phyloP scores from a whole-genome alignment of 139 green algal species.

The Chlamydomonas eustigma region DNA sequence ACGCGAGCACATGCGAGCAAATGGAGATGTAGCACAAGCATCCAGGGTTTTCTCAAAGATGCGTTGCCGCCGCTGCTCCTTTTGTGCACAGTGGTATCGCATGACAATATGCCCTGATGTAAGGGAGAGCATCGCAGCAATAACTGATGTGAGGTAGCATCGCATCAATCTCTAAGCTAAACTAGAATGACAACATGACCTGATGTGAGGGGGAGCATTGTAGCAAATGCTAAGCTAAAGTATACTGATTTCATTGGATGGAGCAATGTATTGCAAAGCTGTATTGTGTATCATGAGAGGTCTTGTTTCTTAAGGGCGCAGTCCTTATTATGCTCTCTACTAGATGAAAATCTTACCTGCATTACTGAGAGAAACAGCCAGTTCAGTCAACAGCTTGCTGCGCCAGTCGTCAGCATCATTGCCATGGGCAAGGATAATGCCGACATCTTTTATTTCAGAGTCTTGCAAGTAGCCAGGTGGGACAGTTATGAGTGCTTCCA shows the following conservation, averaged over 20 bases:
- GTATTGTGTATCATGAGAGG: no score
- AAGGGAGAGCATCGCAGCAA: no score
- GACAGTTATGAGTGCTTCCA: slow-evolving; percentile 45
- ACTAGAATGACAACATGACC: no score
- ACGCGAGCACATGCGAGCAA: slow-evolving; percentile 38
- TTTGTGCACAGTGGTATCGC: slow-evolving; percentile 49
- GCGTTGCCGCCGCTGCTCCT: slow-evolving; percentile 58
- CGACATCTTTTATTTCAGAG: slow-evolving; percentile 36
- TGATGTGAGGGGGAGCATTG: no score
- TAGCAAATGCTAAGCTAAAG: no score
- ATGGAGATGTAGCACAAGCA: slow-evolving; percentile 53
- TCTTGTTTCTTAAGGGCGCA: no score
- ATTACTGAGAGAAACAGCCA: slow-evolving; percentile 39
- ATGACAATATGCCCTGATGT: slow-evolving; percentile 57
- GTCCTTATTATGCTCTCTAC: no score
- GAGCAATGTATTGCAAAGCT: no score
- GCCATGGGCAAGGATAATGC: slow-evolving; percentile 64
- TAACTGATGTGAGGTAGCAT: no score
- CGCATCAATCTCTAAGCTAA: no score
- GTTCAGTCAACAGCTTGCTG: slow-evolving; percentile 41
- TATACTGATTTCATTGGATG: no score
- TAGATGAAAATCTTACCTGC: slow-evolving; percentile 44
- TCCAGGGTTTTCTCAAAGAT: slow-evolving; percentile 65
- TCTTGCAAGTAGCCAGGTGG: slow-evolving; percentile 38
- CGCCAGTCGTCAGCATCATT: slow-evolving; percentile 50